Percentiles rank a stretch among this genome's conserved stretches.
Conservation (phyloP, 176 grass and related monocot genomes). For the Phyllostachys edulis region DNA sequence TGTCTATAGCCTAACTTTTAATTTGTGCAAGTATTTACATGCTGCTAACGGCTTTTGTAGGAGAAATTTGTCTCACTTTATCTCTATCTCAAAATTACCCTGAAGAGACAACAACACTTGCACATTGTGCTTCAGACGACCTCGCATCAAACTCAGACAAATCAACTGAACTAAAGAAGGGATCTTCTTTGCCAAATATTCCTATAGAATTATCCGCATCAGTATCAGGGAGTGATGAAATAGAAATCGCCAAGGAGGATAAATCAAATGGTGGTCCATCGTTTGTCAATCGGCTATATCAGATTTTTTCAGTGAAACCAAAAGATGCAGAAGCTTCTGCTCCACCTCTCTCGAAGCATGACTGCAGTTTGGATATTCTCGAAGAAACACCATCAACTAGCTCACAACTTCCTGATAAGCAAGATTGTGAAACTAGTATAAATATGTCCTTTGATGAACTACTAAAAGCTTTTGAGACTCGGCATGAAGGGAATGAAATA, state of each 20-base stretch:
- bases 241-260: conserved; percentile 49
- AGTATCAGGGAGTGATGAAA: conserved; percentile 24
- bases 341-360: conserved; percentile 22
- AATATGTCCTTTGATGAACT: conserved; percentile 76
- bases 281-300: conserved; percentile 56
- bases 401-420: conserved; percentile 30
- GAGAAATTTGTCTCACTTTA: conserved; percentile 65
- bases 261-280: conserved; percentile 40
- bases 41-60: conserved; percentile 36
- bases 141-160: conserved; percentile 80
- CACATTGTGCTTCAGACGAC: conserved; percentile 57
- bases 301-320: conserved; percentile 60
- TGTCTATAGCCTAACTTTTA: not conserved
- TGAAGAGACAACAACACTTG: conserved; percentile 39
- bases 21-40: not conserved
- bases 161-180: conserved; percentile 66
- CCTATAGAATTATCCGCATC: conserved; percentile 30
- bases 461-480: conserved; percentile 61
- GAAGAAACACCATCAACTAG: conserved; percentile 30
- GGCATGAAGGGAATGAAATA: conserved; percentile 55
- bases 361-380: conserved; percentile 7
- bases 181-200: conserved; percentile 40
- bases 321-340: conserved; percentile 41
- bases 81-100: conserved; percentile 58
- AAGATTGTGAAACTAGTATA: conserved; percentile 33